Evolutionary conservation across 345 rosid genomes (phyloP), one percentile per base, ranked within the genome.

Genomic region (Garcia nutans): DNA sequence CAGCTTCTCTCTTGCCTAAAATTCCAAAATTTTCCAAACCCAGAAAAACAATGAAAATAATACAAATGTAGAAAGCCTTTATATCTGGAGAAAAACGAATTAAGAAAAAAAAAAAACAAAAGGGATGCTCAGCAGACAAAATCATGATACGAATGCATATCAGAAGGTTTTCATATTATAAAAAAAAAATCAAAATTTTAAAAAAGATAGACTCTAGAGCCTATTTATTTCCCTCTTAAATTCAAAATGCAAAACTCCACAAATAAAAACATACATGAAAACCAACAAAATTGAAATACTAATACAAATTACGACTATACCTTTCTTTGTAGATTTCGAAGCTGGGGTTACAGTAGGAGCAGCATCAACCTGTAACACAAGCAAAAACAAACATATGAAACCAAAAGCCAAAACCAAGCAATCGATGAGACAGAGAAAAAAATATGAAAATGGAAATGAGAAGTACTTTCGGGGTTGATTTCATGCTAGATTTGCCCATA

Each of bases 1-100:
- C 95, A 44, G 95, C 86, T 54, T 84, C 95, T 82, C 98, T 88
- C 83, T 93, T 93, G 49, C 88, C 98, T 91, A 42, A 31, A 70
- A 54, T 37, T 17, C 33, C 16, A 60, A 63, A 62, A 3, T 3
- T 3, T 37, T 1, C 23, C 10, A 61, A 8, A 0, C 23, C 50
- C 16, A 0, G n/a, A 20, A 41, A 20, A 57, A 56, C 5, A 37
- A 41, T 16, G 3, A 31, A 8, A 8, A 26, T 11, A 49, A 28
- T 6, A 3, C 8, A 6, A 8, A 6, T 16, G 42, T 8, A 8
- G 3, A 17, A 16, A 4, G n/a, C 13, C 8, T 8, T 55, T 61
- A 52, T 37, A 37, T 37, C 3, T 37, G 2, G 31, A 28, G 31
- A 19, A 33, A 37, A 55, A 3, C 15, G 31, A 64, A 64, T 17